phyloP scores from a whole-genome alignment of 2,329 filamentous ascomycete species.

The Fusarium phyllophilum region DNA sequence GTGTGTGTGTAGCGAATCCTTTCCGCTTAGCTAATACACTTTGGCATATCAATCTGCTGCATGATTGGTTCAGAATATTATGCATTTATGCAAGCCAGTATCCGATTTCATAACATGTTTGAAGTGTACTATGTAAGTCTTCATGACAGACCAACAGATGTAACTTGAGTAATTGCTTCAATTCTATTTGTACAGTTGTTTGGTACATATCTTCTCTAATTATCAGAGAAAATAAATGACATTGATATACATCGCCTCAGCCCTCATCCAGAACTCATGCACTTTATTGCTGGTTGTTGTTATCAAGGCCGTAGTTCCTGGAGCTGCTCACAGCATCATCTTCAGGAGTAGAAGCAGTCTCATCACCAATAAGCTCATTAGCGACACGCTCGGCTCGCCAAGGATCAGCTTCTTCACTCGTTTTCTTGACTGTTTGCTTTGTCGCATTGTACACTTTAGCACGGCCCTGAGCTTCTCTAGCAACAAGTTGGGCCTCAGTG shows the following conservation, averaged over 20 bases:
- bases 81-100: not conserved
- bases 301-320: slow-evolving; percentile 52
- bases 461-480: slow-evolving; percentile 57
- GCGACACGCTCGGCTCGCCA: slow-evolving; percentile 40
- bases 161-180: slow-evolving; percentile 31
- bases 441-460: slow-evolving; percentile 46
- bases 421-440: slow-evolving; percentile 30
- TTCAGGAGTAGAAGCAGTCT: slow-evolving; percentile 52
- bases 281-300: slow-evolving; percentile 33
- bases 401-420: slow-evolving; percentile 18
- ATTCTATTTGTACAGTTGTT: slow-evolving; percentile 48
- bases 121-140: not conserved
- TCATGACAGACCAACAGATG: not conserved
- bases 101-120: not conserved
- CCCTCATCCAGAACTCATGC: slow-evolving; percentile 6
- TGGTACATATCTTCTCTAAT: slow-evolving; percentile 42
- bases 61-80: not conserved
- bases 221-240: slow-evolving; percentile 32
- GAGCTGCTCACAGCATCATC: slow-evolving; percentile 55
- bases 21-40: not conserved
- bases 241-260: slow-evolving; percentile 40
- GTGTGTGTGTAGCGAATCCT: slow-evolving; percentile 23
- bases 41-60: too few species aligned
- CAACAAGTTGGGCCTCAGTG: slow-evolving; percentile 54
- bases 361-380: slow-evolving; percentile 44